Percentiles rank a stretch among this genome's conserved stretches.
Conservation (phyloP, 345 rosid genomes). For the Gynandropsis gynandra region DNA sequence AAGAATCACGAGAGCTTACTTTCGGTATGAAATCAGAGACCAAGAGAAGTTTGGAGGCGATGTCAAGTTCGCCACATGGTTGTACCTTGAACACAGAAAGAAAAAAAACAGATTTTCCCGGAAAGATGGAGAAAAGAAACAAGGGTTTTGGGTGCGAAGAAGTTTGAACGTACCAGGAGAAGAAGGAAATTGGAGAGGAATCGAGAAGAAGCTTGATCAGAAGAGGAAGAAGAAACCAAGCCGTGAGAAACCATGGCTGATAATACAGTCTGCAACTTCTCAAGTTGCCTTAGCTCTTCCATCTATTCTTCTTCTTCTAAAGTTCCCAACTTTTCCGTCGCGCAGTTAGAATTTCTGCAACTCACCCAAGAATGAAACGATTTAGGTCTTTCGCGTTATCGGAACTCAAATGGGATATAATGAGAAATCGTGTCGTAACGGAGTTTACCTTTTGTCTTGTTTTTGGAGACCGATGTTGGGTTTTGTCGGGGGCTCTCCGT, state of each 20-base stretch:
- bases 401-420: no score
- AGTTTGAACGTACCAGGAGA: constrained; percentile 41
- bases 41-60: constrained; percentile 35
- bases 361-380: no score
- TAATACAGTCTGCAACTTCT: constrained; percentile 50
- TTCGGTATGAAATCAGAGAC: constrained; percentile 41
- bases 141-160: neutral
- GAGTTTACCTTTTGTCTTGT: no score
- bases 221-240: constrained; percentile 28
- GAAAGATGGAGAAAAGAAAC: neutral
- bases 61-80: constrained; percentile 59
- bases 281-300: constrained; percentile 76
- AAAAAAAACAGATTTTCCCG: neutral
- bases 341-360: no score
- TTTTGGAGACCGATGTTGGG: no score
- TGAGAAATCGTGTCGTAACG: no score
- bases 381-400: no score
- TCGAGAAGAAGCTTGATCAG: constrained; percentile 38
- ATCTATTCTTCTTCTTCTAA: constrained; percentile 16
- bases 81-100: constrained; percentile 35
- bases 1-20: constrained; percentile 28
- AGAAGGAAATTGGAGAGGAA: constrained; percentile 56
- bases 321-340: neutral
- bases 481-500: no score
- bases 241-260: constrained; percentile 36